Conservation (phyloP, 805 yeast genomes). For the Candida adriatica region DNA sequence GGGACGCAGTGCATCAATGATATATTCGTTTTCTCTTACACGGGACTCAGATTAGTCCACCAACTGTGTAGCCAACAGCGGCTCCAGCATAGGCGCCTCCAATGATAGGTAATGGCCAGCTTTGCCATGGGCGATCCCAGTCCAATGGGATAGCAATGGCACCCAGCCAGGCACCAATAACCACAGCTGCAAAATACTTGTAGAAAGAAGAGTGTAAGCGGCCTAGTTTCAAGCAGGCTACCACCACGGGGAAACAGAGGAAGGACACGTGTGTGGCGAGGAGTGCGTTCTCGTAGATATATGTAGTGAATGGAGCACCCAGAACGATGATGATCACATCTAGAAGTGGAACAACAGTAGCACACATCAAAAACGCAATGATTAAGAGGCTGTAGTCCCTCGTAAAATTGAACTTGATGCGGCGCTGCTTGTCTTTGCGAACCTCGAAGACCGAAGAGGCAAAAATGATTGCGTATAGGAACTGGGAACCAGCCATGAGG, state of each 20-base stretch:
- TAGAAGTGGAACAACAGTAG: constrained; percentile 22
- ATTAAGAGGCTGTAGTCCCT: constrained; percentile 8
- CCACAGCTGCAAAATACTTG: constrained; percentile 28
- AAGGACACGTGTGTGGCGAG: constrained; percentile 57
- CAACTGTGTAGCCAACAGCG: constrained; percentile 47
- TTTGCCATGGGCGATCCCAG: constrained; percentile 98
- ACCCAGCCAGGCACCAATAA: constrained; percentile 84
- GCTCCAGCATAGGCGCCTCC: constrained; percentile 76
- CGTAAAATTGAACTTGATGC: constrained; percentile 2
- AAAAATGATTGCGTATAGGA: constrained; percentile 7
- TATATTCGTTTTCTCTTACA: too few relatives aligned
- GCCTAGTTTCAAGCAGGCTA: constrained; percentile 47
- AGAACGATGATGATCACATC: constrained; percentile 44
- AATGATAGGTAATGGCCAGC: constrained; percentile 86
- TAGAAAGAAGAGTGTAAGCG: constrained; percentile 17
- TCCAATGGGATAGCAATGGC: constrained; percentile 92
- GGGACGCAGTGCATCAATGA: too few relatives aligned
- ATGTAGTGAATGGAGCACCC: constrained; percentile 72
- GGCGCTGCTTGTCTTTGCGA: constrained; percentile 6
- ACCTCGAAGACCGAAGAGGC: constrained; percentile 4
- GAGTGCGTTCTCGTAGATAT: constrained; percentile 47
- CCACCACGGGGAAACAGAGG: constrained; percentile 57
- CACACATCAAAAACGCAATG: constrained; percentile 10
- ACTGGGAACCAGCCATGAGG: constrained; percentile 2
- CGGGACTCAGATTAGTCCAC: constrained; percentile 21